Percentiles rank a stretch among this genome's conserved stretches.
phyloP scores from a whole-genome alignment of 2,329 filamentous ascomycete species.

The Verruconis gallopava region DNA sequence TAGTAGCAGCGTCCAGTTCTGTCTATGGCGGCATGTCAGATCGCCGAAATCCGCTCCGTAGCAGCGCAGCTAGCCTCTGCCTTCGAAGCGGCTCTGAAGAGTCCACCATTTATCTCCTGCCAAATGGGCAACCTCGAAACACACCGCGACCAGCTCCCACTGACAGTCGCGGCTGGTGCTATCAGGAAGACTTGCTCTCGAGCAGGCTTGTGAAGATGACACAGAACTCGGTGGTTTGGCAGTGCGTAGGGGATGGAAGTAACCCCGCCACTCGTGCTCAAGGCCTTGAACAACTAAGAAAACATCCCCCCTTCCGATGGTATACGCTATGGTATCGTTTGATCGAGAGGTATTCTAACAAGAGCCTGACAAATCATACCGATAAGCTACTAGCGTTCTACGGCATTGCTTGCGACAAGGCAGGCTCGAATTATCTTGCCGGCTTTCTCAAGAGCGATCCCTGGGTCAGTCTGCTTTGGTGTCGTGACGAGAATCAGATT shows the following conservation, averaged over 20 bases:
- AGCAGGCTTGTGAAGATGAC: neutral
- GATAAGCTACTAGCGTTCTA: slow-evolving; percentile 1
- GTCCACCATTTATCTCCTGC: slow-evolving; percentile 2
- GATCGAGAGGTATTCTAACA: neutral
- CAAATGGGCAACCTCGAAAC: neutral
- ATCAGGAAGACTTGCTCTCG: neutral
- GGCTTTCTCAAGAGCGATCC: neutral
- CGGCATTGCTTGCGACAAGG: neutral
- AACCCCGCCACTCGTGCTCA: neutral
- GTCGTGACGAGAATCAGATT: slow-evolving; percentile 3
- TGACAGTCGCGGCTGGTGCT: neutral
- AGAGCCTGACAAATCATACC: neutral
- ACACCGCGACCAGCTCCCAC: neutral
- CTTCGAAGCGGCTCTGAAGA: neutral
- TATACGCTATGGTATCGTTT: slow-evolving; percentile 2
- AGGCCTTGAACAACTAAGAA: neutral
- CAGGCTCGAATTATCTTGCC: neutral
- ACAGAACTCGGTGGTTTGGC: neutral
- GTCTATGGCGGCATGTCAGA: slow-evolving; percentile 5
- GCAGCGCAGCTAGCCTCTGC: neutral
- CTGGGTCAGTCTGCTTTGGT: slow-evolving; percentile 1
- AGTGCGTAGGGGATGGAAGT: neutral
- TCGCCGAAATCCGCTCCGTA: slow-evolving; percentile 4
- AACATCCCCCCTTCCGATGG: neutral
- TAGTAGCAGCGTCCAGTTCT: slow-evolving; percentile 5